A percentile compares a stretch with the other conserved stretches of the same genome.
Conservation (phyloP, 345 rosid species). For the Syzygium aqueum region DNA sequence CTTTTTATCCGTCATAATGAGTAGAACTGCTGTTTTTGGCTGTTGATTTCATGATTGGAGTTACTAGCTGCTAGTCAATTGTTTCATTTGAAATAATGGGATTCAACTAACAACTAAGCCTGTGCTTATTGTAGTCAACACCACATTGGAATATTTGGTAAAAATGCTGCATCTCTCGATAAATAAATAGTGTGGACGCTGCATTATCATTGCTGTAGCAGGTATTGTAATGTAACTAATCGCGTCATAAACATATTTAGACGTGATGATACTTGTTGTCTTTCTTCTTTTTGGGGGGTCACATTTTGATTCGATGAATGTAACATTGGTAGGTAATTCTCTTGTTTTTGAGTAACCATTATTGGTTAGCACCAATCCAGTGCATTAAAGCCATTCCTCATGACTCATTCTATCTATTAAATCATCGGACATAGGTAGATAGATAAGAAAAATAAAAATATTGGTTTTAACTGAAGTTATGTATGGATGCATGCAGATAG, state of each 20-base stretch:
- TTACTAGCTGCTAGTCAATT: background rate
- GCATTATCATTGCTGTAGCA: background rate
- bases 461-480: background rate
- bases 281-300: background rate
- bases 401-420: background rate
- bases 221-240: background rate
- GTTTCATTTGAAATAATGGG: background rate
- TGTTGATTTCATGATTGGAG: background rate
- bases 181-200: background rate
- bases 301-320: background rate
- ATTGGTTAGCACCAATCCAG: background rate
- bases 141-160: background rate
- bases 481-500: conserved; percentile 34
- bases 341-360: background rate
- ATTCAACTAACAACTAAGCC: background rate
- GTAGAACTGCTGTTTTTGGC: background rate
- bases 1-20: background rate
- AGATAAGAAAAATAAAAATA: background rate
- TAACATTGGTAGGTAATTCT: background rate
- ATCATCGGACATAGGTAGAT: background rate
- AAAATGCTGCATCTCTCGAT: background rate
- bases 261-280: background rate
- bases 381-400: background rate
- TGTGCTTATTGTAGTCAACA: background rate
- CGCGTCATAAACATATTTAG: background rate